Conservation (phyloP, 495 filamentous ascomycete genomes). For the Podospora pseudopauciseta region DNA sequence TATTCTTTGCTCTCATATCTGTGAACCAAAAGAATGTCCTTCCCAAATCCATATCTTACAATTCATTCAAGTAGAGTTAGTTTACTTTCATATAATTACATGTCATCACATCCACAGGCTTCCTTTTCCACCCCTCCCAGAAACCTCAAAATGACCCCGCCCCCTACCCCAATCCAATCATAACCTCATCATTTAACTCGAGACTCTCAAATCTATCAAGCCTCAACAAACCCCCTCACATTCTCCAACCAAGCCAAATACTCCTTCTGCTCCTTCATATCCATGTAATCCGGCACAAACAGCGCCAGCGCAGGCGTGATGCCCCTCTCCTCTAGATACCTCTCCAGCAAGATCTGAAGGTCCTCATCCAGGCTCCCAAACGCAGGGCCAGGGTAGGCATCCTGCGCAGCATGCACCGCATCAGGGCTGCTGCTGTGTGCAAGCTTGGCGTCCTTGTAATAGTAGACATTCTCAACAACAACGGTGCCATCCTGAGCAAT, state of each 20-base stretch:
- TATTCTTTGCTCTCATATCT: neutral
- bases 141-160: neutral
- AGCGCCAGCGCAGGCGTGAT: conserved; percentile 81
- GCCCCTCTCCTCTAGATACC: conserved; percentile 91
- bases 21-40: neutral
- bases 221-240: conserved; percentile 72
- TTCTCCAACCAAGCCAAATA: conserved; percentile 87
- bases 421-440: conserved; percentile 53
- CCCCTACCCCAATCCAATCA: neutral
- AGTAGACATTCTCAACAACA: conserved; percentile 86
- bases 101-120: neutral
- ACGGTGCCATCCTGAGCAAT: conserved; percentile 82
- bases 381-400: conserved; percentile 85
- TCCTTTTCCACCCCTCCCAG: neutral
- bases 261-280: conserved; percentile 98
- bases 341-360: conserved; percentile 84
- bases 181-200: neutral
- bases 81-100: conserved; percentile 15
- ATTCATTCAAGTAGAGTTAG: conserved; percentile 1
- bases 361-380: conserved; percentile 95
- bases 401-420: conserved; percentile 52
- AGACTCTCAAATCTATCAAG: conserved; percentile 40
- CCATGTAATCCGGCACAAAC: conserved; percentile 94
- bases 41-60: neutral
- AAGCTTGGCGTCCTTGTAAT: conserved; percentile 70